Base-by-base conservation (phyloP, 2,329 filamentous ascomycete species). In the Monosporascus sp. region DNA sequence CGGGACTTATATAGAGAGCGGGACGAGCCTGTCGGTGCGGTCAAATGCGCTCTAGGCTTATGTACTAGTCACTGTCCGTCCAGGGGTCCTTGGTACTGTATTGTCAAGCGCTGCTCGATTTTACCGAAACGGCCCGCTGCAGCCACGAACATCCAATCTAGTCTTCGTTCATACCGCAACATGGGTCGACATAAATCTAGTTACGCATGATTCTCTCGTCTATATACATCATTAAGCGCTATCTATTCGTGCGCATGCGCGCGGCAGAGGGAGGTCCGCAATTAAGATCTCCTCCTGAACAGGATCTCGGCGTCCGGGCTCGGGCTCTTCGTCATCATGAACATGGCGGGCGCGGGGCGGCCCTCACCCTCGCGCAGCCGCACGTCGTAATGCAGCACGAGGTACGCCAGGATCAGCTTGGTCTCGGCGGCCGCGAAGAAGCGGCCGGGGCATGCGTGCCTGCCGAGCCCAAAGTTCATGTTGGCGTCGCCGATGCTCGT, bases 381-480 rank as follows among this genome's bases (percentile, higher is more conserved):
- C 53, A 72, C 55, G 22, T 76, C 73, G 56, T 75, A 75, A 27
- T 66, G 70, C 0, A 76, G 70, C 44, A 77, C 57, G 3, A 72
- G 62, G 46, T 72, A 62, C 2, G 71, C 69, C 16, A 77, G 57
- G 19, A 76, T 69, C 57, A 76, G 61, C 62, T 77, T 77, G 63
- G 76, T 73, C 65, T 76, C 72, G 56, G 74, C 70, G 24, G 65
- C 65, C 9, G 74, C 74, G 56, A 77, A 76, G 68, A 76, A 77
- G 1, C 74, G 68, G 0, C 74, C 74, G 0, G 72, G 73, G 52
- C 72, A 74, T 5, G 72, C 72, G 55, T 73, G 70, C n/a, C 67
- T 65, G 5, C 71, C 72, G 1, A 69, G 68, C 1, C 72, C 72
- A 52, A 73, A 74, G 19, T 68, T 70, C 48, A 72, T 60, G 48